phyloP scores from a whole-genome alignment of 257 asterid species.

The Linaria vulgaris region DNA sequence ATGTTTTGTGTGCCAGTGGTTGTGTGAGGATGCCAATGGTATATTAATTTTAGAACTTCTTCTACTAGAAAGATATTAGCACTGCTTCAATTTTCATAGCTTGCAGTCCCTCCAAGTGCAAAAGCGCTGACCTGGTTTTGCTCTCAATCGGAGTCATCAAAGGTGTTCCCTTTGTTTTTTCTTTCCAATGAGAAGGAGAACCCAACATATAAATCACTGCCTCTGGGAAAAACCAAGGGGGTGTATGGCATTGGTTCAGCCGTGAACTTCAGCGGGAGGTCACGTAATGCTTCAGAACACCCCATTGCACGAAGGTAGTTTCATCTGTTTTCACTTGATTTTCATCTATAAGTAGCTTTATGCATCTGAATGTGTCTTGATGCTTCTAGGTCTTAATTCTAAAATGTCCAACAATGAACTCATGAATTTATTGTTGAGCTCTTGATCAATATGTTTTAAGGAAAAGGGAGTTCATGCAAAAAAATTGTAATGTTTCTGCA shows the following conservation, averaged over 20 bases:
- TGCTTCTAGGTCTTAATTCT: neutral
- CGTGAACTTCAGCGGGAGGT: conserved; percentile 49
- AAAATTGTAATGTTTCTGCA: conserved; percentile 36
- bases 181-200: conserved; percentile 69
- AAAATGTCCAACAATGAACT: conserved; percentile 1
- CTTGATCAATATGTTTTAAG: neutral
- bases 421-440: neutral
- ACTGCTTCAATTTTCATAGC: conserved; percentile 42
- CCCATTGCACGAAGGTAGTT: conserved; percentile 51
- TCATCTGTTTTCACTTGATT: conserved; percentile 12
- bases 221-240: conserved; percentile 75
- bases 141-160: conserved; percentile 71
- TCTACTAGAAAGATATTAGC: conserved; percentile 14
- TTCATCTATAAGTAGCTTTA: conserved; percentile 10
- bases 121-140: conserved; percentile 88
- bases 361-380: neutral
- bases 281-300: conserved; percentile 40
- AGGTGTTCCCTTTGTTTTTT: conserved; percentile 69
- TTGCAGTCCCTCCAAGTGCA: conserved; percentile 96
- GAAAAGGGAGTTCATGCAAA: conserved; percentile 8
- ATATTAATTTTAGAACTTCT: conserved; percentile 10
- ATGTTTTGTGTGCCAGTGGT: neutral
- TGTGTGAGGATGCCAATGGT: conserved; percentile 7
- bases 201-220: conserved; percentile 56
- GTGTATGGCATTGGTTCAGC: conserved; percentile 94